A percentile compares a stretch with the other conserved stretches of the same genome.
These are phyloP conservation scores for Colletotrichum sp. DNA, from an alignment of 2,329 filamentous ascomycete genomes.

Conservation along the genomic window DNA sequence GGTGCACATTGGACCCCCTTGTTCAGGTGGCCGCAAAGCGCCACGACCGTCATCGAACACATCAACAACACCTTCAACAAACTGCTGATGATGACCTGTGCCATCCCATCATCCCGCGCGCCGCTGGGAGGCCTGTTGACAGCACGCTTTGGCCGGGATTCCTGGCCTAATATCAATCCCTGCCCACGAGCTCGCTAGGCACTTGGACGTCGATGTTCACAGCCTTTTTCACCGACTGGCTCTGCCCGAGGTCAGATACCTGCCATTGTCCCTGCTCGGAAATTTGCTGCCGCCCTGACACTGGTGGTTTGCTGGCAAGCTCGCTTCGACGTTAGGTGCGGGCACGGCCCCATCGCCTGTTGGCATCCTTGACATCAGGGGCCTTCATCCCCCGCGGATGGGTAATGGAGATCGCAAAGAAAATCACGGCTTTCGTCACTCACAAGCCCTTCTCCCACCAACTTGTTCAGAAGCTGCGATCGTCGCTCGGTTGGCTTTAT, in stretches of 20 bases:
- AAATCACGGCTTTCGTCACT: background rate
- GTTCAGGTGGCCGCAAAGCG: background rate
- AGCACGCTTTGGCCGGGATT: background rate
- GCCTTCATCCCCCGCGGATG: background rate
- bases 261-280: constrained; percentile 1
- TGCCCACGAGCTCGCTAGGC: background rate
- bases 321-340: background rate
- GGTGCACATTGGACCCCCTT: background rate
- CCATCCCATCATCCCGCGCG: constrained; percentile 3
- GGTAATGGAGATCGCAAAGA: background rate
- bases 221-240: constrained; percentile 3
- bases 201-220: background rate
- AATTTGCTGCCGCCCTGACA: constrained; percentile 4
- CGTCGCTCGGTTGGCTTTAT: background rate
- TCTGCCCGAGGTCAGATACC: background rate
- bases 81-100: background rate
- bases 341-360: background rate
- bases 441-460: background rate
- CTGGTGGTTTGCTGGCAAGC: background rate
- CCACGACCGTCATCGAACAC: background rate
- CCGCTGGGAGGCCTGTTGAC: background rate
- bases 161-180: constrained; percentile 10
- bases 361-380: background rate
- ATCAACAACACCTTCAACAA: background rate
- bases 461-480: background rate